Evolutionary conservation across 1,284 basidiomycete species (phyloP), one percentile per base, ranked within the genome.

Genomic region (Microbotryum lychnidis-dioicae): DNA sequence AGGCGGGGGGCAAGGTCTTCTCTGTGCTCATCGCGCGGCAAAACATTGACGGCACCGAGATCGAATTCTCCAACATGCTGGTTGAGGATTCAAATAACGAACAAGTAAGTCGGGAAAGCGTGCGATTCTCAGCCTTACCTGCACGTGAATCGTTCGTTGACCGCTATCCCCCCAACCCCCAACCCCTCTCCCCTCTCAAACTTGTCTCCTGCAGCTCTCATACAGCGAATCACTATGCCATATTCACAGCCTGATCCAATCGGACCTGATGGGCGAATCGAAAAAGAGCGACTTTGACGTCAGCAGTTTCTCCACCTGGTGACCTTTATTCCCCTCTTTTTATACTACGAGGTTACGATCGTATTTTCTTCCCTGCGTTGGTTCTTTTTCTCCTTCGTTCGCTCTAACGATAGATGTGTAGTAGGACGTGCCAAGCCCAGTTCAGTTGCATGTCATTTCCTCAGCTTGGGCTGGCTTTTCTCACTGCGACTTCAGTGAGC

Each of bases 61-160:
- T 98, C 57, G 96, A 98, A 74, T 93, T 94, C 71, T 91, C 89
- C 66, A 96, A 98, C 78, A 89, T 94, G 84, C 80, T 99, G 18
- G 84, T 97, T 16, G 96, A 99, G 77, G 96, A 98, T 77, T 84
- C 87, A 74, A 98, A 98, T 75, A 97, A 97, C 72, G 93, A 91
- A 51, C 87, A 87, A 0, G 84, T 96, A 83, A 85, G 86, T 1
- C 92, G 92, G 76, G 76, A 86, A 7, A 89, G 93, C 74, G 90
- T 50, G 20, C 10, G 37, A 21, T 23, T n/a, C 6, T 56, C 44
- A 6, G 23, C 4, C 20, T 44, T 14, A 42, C 25, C 48, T 50
- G 20, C n/a, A 42, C 12, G 23, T 44, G 42, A 56, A 23, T 21
- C 10, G 21, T 33, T 48, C 25, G 42, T 20, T 37, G 6, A 45